Conservation (phyloP, 306 rosid genomes). For the Lathyrus oleraceus region DNA sequence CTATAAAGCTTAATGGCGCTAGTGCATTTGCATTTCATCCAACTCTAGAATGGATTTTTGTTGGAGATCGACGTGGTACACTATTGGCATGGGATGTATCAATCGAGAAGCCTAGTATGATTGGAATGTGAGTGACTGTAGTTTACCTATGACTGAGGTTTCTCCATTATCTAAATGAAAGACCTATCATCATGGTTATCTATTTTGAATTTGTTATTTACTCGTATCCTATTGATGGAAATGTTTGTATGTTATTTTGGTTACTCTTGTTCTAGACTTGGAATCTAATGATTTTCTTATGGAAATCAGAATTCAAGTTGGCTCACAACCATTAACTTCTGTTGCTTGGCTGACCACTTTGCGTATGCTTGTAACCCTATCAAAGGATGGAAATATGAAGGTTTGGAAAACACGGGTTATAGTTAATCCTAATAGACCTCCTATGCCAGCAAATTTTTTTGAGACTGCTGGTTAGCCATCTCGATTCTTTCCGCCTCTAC, state of each 20-base stretch:
- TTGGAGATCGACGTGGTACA: slow-evolving; percentile 97
- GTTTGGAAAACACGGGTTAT: slow-evolving; percentile 89
- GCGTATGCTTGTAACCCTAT: slow-evolving; percentile 83
- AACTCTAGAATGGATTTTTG: slow-evolving; percentile 95
- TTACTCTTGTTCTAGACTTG: slow-evolving; percentile 30
- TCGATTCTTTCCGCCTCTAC: slow-evolving; percentile 26
- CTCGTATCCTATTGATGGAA: slow-evolving; percentile 18
- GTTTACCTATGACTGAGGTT: slow-evolving; percentile 45
- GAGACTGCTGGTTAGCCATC: slow-evolving; percentile 82
- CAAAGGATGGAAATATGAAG: slow-evolving; percentile 91
- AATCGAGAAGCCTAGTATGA: slow-evolving; percentile 90
- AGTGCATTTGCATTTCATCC: slow-evolving; percentile 99
- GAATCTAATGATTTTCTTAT: slow-evolving; percentile 34
- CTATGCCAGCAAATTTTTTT: slow-evolving; percentile 86
- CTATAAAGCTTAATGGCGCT: slow-evolving; percentile 93
- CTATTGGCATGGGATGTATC: slow-evolving; percentile 98
- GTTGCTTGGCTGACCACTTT: slow-evolving; percentile 87
- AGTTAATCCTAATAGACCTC: slow-evolving; percentile 77
- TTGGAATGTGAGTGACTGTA: slow-evolving; percentile 95
- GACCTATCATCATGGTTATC: slow-evolving; percentile 6
- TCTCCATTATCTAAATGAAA: slow-evolving; percentile 21
- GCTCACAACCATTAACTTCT: slow-evolving; percentile 88
- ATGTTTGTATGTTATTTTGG: slow-evolving; percentile 31
- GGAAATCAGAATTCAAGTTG: slow-evolving; percentile 87
- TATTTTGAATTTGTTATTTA: slow-evolving; percentile 30